Evolutionary conservation across 495 filamentous ascomycete genomes (phyloP), one percentile per base, ranked within the genome.

Genomic region (Trichocladium uniseriatum): DNA sequence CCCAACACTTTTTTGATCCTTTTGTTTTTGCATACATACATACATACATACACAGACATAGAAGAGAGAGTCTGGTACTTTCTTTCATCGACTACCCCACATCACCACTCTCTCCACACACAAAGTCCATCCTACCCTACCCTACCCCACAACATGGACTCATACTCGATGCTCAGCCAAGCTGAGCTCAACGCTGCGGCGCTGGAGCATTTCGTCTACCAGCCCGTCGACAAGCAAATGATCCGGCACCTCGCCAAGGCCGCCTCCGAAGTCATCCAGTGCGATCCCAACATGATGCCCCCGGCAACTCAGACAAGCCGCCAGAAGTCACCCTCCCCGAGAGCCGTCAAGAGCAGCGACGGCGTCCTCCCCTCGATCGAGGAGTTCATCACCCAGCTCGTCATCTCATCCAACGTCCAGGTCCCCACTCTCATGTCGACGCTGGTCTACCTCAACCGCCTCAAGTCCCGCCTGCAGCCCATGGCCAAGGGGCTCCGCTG

Each of bases 401-500:
- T 97, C 52, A 78, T 85, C 56, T 82, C 86, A 39, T 97, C 94
- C 45, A 94, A 95, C 65, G 92, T 98, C 15, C 91, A 96, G 70
- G 89, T 95, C 38, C 87, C 90, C 1, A 98, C 92, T 15, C 79
- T 98, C 52, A 97, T 97, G 94, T 88, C 87, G 45, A 87, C 89
- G 6, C 77, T 97, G 4, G 89, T 98, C 61, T 98, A 96, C 72
- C 83, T 98, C 39, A 78, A 76, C 56, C 80, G 92, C 34, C 77
- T 98, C 52, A 86, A 82, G 63, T 74, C 82, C 45, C 80, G 87
- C 32, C 79, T 98, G 6, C 91, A 92, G 19, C 84, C 90, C 35
- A 88, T 95, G 56, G 94, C 92, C 57, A 97, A 96, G 74, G 92
- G 92, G 56, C 86, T 97, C 73, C 85, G 87, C 36, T 98, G 92